Percentiles rank a stretch among this genome's conserved stretches.
Conservation (phyloP, 257 asterid genomes). For the Primulina huaijiensis region DNA sequence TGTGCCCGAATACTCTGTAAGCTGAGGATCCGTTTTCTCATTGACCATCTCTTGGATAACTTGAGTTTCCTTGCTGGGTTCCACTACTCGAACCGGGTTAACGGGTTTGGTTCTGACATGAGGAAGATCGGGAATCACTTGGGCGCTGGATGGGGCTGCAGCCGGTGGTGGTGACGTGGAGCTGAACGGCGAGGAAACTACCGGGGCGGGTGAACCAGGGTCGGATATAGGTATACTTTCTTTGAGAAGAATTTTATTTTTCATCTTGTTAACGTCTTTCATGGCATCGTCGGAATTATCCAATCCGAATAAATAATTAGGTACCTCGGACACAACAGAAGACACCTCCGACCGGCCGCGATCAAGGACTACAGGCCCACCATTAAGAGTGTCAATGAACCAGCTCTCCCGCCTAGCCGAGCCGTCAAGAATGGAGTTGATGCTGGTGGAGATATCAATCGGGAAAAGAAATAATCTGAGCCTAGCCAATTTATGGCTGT, state of each 20-base stretch:
- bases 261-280: slow-evolving; percentile 36
- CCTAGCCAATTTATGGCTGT: slow-evolving; percentile 53
- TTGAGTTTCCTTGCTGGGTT: slow-evolving; percentile 33
- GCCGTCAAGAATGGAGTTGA: slow-evolving; percentile 83
- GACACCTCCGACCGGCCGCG: slow-evolving; percentile 90
- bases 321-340: slow-evolving; percentile 79
- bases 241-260: slow-evolving; percentile 28
- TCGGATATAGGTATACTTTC: slow-evolving; percentile 57
- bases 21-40: slow-evolving; percentile 38
- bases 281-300: slow-evolving; percentile 66
- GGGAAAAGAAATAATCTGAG: slow-evolving; percentile 73
- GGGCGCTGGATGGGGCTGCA: slow-evolving; percentile 41
- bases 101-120: slow-evolving; percentile 65
- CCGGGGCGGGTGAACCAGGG: slow-evolving; percentile 80
- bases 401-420: slow-evolving; percentile 81
- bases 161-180: slow-evolving; percentile 58
- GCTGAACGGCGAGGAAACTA: slow-evolving; percentile 57
- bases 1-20: slow-evolving; percentile 45
- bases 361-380: slow-evolving; percentile 57
- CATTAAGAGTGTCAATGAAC: slow-evolving; percentile 85
- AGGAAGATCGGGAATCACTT: slow-evolving; percentile 69
- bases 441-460: slow-evolving; percentile 41
- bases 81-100: slow-evolving; percentile 32
- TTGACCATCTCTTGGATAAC: slow-evolving; percentile 25
- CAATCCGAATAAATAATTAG: slow-evolving; percentile 85